Conservation (phyloP, 805 yeast genomes). For the Candida sakaeoensis region DNA sequence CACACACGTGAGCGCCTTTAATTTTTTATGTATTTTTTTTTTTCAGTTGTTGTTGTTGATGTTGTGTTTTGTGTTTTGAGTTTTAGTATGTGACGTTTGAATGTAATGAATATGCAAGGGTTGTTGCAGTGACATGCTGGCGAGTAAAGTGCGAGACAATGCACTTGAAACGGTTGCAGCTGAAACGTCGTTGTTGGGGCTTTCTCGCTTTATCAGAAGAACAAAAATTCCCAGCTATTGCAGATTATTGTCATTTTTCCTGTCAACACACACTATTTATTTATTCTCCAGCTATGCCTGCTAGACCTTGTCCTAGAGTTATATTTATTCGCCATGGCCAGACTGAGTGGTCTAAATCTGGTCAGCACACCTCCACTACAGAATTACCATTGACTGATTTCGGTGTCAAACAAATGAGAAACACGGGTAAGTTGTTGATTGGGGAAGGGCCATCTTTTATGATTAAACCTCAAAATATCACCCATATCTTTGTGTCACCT, state of each 20-base stretch:
- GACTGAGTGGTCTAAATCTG: constrained; percentile 94
- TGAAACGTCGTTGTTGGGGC: too few species aligned
- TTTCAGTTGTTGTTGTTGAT: too few species aligned
- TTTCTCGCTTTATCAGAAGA: too few species aligned
- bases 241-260: not conserved
- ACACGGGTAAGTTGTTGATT: constrained; percentile 69
- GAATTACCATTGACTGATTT: constrained; percentile 74
- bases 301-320: constrained; percentile 55
- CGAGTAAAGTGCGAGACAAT: too few species aligned
- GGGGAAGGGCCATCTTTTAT: constrained; percentile 49
- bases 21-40: too few species aligned
- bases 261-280: not conserved
- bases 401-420: constrained; percentile 73
- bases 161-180: too few species aligned
- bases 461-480: constrained; percentile 60
- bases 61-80: too few species aligned
- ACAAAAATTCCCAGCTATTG: too few species aligned
- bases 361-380: constrained; percentile 86
- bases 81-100: too few species aligned
- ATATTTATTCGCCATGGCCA: constrained; percentile 81
- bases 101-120: too few species aligned
- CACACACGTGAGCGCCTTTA: too few species aligned
- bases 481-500: constrained; percentile 74
- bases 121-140: too few species aligned
- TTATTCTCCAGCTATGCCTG: not conserved